Conservation (phyloP, 139 green algal genomes). For the Tetradesmus obliquus region DNA sequence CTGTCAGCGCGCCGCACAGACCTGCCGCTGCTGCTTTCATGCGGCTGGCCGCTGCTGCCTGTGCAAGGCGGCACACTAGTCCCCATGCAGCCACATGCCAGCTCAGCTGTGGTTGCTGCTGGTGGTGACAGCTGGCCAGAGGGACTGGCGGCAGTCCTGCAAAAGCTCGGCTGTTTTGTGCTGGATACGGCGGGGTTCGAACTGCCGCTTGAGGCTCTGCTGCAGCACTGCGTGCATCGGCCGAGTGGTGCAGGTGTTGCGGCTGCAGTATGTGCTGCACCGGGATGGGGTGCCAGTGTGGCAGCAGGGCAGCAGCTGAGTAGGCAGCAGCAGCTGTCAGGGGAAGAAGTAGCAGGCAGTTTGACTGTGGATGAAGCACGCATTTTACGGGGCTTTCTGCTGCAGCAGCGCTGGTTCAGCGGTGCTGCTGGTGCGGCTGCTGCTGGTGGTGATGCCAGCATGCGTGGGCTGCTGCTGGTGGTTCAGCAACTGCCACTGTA, state of each 20-base stretch:
- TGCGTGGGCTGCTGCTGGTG: not conserved
- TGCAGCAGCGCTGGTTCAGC: slow-evolving; percentile 33
- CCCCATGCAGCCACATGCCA: slow-evolving; percentile 27
- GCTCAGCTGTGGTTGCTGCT: slow-evolving; percentile 8
- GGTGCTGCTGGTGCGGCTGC: not conserved
- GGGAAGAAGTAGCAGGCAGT: not conserved
- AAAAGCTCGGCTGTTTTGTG: slow-evolving; percentile 43
- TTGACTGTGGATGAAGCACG: not conserved
- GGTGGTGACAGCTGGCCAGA: slow-evolving; percentile 31
- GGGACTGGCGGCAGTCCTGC: slow-evolving; percentile 15
- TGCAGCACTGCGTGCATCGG: slow-evolving; percentile 45
- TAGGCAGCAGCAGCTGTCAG: not conserved
- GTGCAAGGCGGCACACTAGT: slow-evolving; percentile 45
- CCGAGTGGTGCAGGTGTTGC: slow-evolving; percentile 50
- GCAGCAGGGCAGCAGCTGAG: not conserved
- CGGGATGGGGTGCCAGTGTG: not conserved
- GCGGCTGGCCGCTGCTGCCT: slow-evolving; percentile 64
- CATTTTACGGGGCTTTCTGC: not conserved
- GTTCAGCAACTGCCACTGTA: slow-evolving; percentile 32
- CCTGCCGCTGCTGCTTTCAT: slow-evolving; percentile 12
- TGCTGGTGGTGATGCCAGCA: not conserved
- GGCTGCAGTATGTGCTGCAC: slow-evolving; percentile 42
- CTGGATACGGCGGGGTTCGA: slow-evolving; percentile 38
- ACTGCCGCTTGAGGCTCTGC: slow-evolving; percentile 41
- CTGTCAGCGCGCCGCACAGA: slow-evolving; percentile 28